phyloP scores from a whole-genome alignment of 805 yeast species.

The Teunomyces lycoperdinae region DNA sequence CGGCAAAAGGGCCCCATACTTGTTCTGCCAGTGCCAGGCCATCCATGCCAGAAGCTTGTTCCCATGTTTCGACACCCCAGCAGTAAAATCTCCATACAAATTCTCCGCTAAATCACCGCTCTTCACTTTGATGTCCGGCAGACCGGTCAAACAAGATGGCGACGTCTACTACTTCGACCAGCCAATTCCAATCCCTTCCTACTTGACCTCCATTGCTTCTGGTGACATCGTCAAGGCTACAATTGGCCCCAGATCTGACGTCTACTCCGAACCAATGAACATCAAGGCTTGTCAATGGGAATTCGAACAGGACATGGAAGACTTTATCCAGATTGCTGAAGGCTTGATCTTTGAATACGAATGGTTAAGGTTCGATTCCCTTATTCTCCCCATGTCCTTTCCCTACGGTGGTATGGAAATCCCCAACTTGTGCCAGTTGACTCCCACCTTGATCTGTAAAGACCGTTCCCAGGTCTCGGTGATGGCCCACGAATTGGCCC shows the following conservation, averaged over 20 bases:
- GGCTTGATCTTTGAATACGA: slow-evolving; percentile 30
- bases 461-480: slow-evolving; percentile 35
- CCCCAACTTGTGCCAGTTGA: slow-evolving; percentile 33
- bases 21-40: slow-evolving; percentile 37
- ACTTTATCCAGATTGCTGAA: slow-evolving; percentile 34
- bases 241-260: slow-evolving; percentile 34
- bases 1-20: slow-evolving; percentile 32
- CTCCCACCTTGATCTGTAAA: slow-evolving; percentile 32
- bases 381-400: slow-evolving; percentile 30
- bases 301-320: slow-evolving; percentile 34
- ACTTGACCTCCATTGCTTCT: slow-evolving; percentile 33
- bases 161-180: slow-evolving; percentile 25
- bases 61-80: slow-evolving; percentile 39
- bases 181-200: slow-evolving; percentile 35
- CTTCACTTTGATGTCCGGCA: slow-evolving; percentile 29
- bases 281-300: slow-evolving; percentile 33
- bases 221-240: slow-evolving; percentile 28
- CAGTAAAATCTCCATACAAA: slow-evolving; percentile 26
- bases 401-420: slow-evolving; percentile 42
- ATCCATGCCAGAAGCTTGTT: slow-evolving; percentile 35
- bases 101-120: slow-evolving; percentile 25
- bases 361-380: slow-evolving; percentile 33
- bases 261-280: slow-evolving; percentile 26
- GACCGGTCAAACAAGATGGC: slow-evolving; percentile 17
- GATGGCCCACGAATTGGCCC: slow-evolving; percentile 38